Evolutionary conservation across 805 yeast genomes (phyloP).

Genomic region (Candida germanica): DNA sequence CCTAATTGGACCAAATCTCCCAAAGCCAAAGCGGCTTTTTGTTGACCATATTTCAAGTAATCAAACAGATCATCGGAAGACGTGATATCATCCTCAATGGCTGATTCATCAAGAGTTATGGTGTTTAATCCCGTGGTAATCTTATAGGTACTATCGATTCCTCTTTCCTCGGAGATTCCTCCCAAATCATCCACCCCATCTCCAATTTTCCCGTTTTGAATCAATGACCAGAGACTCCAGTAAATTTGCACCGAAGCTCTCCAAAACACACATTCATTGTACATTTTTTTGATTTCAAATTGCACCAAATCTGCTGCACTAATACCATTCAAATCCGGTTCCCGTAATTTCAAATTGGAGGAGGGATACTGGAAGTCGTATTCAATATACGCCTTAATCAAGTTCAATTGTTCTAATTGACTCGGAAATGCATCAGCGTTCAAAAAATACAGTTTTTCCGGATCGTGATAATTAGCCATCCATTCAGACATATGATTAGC

Average conservation of each 20-base stretch:
- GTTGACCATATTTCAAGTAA: conserved; percentile 68
- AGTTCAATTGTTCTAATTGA: conserved; percentile 62
- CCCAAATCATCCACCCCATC: conserved; percentile 11
- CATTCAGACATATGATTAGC: conserved; percentile 95
- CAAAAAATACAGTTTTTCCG: conserved; percentile 49
- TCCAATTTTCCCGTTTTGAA: conserved; percentile 58
- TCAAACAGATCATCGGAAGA: conserved; percentile 66
- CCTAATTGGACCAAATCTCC: conserved; percentile 71
- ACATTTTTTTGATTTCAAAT: conserved; percentile 47
- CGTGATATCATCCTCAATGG: conserved; percentile 32
- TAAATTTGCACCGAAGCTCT: conserved; percentile 71
- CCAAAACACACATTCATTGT: conserved; percentile 72
- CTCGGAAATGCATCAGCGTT: conserved; percentile 61
- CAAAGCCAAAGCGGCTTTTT: conserved; percentile 70
- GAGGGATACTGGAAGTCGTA: conserved; percentile 44
- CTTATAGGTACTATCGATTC: conserved; percentile 39
- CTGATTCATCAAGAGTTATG: conserved; percentile 25
- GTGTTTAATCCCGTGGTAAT: conserved; percentile 56
- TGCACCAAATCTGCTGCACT: conserved; percentile 30
- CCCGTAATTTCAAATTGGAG: conserved; percentile 25
- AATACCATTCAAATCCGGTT: conserved; percentile 9
- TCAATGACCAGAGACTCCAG: conserved; percentile 93
- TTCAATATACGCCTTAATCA: conserved; percentile 75
- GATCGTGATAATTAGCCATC: conserved; percentile 90
- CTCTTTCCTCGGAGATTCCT: conserved; percentile 22